These are phyloP conservation scores for Cladobotryum mycophilum DNA, from an alignment of 2,329 filamentous ascomycete species.

Conservation along the genomic window DNA sequence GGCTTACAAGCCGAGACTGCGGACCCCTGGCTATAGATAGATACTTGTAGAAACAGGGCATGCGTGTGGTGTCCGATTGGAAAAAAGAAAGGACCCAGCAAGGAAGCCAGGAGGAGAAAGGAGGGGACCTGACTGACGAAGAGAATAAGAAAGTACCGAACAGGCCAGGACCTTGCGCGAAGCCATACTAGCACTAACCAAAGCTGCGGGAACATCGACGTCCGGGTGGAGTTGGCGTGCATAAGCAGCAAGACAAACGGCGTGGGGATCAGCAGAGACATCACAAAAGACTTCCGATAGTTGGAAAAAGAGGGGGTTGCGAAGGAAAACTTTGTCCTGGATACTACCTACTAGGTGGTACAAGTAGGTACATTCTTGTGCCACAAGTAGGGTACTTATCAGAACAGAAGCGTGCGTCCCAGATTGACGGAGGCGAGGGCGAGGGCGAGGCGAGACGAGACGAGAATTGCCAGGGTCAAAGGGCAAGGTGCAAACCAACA, in stretches of 20 bases:
- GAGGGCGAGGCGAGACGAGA: too few relatives aligned
- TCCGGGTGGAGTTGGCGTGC: background rate
- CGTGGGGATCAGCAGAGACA: constrained; percentile 2
- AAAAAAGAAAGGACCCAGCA: background rate
- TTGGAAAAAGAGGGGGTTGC: background rate
- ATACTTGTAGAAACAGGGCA: background rate
- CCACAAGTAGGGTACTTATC: too few relatives aligned
- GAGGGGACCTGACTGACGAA: background rate
- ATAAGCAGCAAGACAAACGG: constrained; percentile 2
- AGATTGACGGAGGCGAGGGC: too few relatives aligned
- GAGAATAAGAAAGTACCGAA: background rate
- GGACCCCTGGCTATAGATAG: background rate
- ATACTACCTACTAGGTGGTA: background rate
- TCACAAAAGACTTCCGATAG: background rate
- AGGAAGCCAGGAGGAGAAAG: background rate
- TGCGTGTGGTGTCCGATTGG: background rate
- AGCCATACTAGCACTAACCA: background rate
- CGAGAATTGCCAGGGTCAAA: too few relatives aligned
- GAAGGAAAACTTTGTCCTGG: background rate
- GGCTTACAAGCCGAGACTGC: background rate
- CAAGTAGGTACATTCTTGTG: background rate
- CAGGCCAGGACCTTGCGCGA: background rate
- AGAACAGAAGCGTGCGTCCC: too few relatives aligned
- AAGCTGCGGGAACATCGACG: background rate
- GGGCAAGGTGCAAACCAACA: too few relatives aligned